Conservation (phyloP, 2,329 filamentous ascomycete species). For the Orbilia oligospora region DNA sequence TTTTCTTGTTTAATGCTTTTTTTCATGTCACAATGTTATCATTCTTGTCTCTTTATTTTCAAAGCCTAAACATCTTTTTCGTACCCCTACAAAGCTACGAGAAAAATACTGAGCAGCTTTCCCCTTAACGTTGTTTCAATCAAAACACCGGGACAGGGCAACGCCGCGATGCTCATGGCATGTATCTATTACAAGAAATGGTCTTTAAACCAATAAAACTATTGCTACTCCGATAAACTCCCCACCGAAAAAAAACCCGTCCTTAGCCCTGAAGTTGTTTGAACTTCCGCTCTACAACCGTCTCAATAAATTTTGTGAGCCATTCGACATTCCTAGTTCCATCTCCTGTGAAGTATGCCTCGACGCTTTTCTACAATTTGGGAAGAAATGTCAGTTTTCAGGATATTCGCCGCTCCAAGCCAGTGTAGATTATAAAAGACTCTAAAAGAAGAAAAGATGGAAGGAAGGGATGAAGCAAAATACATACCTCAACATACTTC, state of each 20-base stretch:
- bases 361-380: conserved; percentile 61
- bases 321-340: conserved; percentile 71
- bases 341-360: conserved; percentile 66
- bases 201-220: not conserved
- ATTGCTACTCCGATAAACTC: too few relatives aligned
- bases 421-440: too few relatives aligned
- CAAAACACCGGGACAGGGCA: not conserved
- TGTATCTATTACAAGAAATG: not conserved
- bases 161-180: not conserved
- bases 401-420: not conserved
- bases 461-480: not conserved
- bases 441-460: not conserved
- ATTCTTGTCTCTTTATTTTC: not conserved
- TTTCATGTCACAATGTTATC: not conserved
- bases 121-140: not conserved
- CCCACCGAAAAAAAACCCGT: not conserved
- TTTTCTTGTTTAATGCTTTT: not conserved
- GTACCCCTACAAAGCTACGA: not conserved
- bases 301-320: conserved; percentile 80
- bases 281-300: conserved; percentile 78
- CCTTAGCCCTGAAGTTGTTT: conserved; percentile 27
- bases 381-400: not conserved
- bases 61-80: not conserved
- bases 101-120: not conserved
- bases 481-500: conserved; percentile 70